phyloP scores from a whole-genome alignment of 306 rosid species.

The Trifolium pratense region DNA sequence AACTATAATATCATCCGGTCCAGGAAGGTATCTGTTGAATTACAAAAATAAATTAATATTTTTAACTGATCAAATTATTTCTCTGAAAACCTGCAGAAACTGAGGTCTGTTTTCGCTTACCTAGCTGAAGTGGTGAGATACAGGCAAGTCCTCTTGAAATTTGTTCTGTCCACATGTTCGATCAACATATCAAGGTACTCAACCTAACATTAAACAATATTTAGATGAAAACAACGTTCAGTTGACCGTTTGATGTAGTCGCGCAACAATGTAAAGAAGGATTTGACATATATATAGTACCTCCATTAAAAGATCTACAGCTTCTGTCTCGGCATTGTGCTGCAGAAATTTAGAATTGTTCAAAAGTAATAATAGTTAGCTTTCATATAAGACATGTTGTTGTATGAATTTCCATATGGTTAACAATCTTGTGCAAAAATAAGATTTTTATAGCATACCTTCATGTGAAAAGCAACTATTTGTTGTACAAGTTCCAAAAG shows the following conservation, averaged over 20 bases:
- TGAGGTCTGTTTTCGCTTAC: slow-evolving; percentile 48
- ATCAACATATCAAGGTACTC: slow-evolving; percentile 89
- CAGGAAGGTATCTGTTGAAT: slow-evolving; percentile 79
- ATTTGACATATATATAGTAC: slow-evolving; percentile 46
- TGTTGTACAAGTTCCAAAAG: slow-evolving; percentile 89
- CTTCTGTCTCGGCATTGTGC: slow-evolving; percentile 98
- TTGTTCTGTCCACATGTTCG: slow-evolving; percentile 81
- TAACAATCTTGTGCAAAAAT: background rate
- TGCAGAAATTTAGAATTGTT: slow-evolving; percentile 48
- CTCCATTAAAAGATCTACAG: slow-evolving; percentile 98
- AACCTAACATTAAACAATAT: slow-evolving; percentile 58
- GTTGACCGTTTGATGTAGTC: slow-evolving; percentile 1
- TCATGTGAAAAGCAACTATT: slow-evolving; percentile 86
- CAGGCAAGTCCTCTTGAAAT: slow-evolving; percentile 84
- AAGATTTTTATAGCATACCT: slow-evolving; percentile 49
- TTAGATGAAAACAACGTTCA: slow-evolving; percentile 20
- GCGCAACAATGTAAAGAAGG: background rate
- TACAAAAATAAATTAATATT: background rate
- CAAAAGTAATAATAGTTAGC: slow-evolving; percentile 24
- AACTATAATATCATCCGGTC: slow-evolving; percentile 83
- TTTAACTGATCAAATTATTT: background rate
- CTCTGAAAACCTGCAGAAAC: slow-evolving; percentile 23
- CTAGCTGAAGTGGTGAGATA: slow-evolving; percentile 91
- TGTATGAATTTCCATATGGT: background rate
- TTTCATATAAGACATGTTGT: background rate